Base-by-base conservation (phyloP, 2,329 filamentous ascomycete species). In the Ramularia endophylla region DNA sequence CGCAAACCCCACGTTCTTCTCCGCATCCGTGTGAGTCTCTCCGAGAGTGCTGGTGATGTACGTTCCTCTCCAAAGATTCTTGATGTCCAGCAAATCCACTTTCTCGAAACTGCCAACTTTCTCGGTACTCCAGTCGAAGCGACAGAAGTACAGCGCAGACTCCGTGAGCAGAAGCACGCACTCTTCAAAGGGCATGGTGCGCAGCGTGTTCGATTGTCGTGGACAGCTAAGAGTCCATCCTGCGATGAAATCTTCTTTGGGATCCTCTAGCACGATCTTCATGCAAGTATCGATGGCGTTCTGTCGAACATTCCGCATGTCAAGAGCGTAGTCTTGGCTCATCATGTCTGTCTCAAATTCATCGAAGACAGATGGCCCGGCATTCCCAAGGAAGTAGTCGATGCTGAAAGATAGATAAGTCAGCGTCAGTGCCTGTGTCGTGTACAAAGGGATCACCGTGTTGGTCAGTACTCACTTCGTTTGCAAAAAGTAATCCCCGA, bases 401-500 rank as follows among this genome's bases (percentile, higher is more conserved):
- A 98, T 95, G 37, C n/a, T n/a, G n/a, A n/a, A n/a, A n/a, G n/a
- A n/a, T n/a, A n/a, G n/a, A n/a, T 86, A 87, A 0, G 87, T 85
- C n/a, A n/a, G n/a, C n/a, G n/a, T n/a, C n/a, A n/a, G n/a, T n/a
- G n/a, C n/a, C n/a, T n/a, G n/a, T n/a, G n/a, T n/a, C n/a, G n/a
- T n/a, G n/a, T n/a, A n/a, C n/a, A n/a, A n/a, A n/a, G n/a, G n/a
- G n/a, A n/a, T n/a, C n/a, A n/a, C n/a, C n/a, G n/a, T n/a, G n/a
- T n/a, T n/a, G n/a, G n/a, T n/a, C n/a, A n/a, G n/a, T n/a, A n/a
- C n/a, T n/a, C n/a, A n/a, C n/a, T 64, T 97, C 88, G 88, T 86
- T 62, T 98, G 92, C 16, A 89, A 85, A 65, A 97, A 97, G 64
- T 94, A 95, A 65, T 98, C 92, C 53, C 94, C 95, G 51, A 98